Evolutionary conservation across 2,329 filamentous ascomycete species (phyloP).

Genomic region (Xylariomycetidae sp.): DNA sequence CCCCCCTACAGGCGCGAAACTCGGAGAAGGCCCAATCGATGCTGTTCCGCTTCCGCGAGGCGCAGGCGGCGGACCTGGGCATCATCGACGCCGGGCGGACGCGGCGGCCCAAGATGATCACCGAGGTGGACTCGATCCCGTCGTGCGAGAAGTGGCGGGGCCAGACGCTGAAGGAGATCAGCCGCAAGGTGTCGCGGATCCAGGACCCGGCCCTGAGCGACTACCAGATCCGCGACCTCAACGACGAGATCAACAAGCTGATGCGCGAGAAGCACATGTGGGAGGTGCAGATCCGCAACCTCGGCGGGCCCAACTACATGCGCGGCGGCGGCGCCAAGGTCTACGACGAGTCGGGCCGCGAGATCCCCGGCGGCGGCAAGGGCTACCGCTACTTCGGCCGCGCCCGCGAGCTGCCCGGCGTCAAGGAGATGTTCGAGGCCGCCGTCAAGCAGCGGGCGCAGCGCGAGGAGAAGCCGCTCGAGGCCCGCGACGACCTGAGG

Average conservation of each 20-base stretch:
- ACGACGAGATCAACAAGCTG: conserved; percentile 98
- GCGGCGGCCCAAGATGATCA: conserved; percentile 87
- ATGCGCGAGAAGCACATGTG: conserved; percentile 99
- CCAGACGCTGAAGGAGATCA: conserved; percentile 95
- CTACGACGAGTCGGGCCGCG: conserved; percentile 69
- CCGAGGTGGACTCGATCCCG: conserved; percentile 76
- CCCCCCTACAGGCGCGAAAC: conserved; percentile 74
- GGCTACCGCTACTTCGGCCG: conserved; percentile 94
- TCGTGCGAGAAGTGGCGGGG: conserved; percentile 97
- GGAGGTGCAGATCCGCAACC: conserved; percentile 92
- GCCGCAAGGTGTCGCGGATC: conserved; percentile 92
- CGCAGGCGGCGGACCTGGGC: conserved; percentile 91
- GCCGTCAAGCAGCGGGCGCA: conserved; percentile 52
- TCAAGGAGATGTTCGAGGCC: conserved; percentile 92
- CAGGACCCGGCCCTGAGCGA: conserved; percentile 89
- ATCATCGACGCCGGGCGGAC: conserved; percentile 91
- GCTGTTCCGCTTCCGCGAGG: conserved; percentile 99
- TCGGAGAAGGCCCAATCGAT: conserved; percentile 99
- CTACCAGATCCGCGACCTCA: conserved; percentile 95
- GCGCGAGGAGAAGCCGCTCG: conserved; percentile 57
- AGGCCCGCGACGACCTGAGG: conserved; percentile 64
- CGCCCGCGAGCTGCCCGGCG: conserved; percentile 83
- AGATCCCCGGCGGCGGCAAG: conserved; percentile 72
- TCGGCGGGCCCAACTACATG: conserved; percentile 98
- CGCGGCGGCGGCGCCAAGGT: conserved; percentile 60